phyloP scores from a whole-genome alignment of 163 green algal species.

The Volvox carteri region DNA sequence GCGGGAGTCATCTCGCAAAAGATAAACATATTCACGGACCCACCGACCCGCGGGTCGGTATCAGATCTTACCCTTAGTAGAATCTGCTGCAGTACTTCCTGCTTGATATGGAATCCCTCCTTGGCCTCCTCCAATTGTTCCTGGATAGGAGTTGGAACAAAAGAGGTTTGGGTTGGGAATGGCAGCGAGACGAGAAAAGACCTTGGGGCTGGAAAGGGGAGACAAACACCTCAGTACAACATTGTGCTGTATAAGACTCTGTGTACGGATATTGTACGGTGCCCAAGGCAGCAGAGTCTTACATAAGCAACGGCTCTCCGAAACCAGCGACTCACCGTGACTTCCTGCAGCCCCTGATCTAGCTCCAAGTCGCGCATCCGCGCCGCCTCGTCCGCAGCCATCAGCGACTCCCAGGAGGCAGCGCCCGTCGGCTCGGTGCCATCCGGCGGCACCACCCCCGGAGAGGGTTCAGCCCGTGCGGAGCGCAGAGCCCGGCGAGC shows the following conservation, averaged over 20 bases:
- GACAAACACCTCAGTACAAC: too few species aligned
- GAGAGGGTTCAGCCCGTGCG: background rate
- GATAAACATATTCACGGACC: too few species aligned
- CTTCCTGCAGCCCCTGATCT: background rate
- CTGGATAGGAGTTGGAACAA: too few species aligned
- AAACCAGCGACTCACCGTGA: constrained; percentile 29
- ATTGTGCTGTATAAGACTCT: too few species aligned
- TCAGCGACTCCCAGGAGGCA: background rate
- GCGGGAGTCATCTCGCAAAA: too few species aligned
- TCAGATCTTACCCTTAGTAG: constrained; percentile 7
- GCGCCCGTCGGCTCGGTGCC: background rate
- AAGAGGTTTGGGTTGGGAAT: too few species aligned
- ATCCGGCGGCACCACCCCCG: constrained; percentile 2
- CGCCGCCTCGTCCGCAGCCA: constrained; percentile 43
- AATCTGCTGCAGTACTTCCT: constrained; percentile 30
- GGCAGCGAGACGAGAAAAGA: too few species aligned
- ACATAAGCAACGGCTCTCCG: too few species aligned
- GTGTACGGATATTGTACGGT: too few species aligned
- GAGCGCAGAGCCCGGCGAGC: background rate
- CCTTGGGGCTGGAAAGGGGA: too few species aligned
- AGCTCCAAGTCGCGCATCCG: constrained; percentile 32
- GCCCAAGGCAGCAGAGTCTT: too few species aligned
- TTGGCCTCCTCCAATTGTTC: constrained; percentile 18
- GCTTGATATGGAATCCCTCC: constrained; percentile 19
- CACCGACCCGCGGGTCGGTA: too few species aligned